Evolutionary conservation across 768 basidiomycete genomes (phyloP), one percentile per base, ranked within the genome.

Genomic region (Tulasnella sp.): DNA sequence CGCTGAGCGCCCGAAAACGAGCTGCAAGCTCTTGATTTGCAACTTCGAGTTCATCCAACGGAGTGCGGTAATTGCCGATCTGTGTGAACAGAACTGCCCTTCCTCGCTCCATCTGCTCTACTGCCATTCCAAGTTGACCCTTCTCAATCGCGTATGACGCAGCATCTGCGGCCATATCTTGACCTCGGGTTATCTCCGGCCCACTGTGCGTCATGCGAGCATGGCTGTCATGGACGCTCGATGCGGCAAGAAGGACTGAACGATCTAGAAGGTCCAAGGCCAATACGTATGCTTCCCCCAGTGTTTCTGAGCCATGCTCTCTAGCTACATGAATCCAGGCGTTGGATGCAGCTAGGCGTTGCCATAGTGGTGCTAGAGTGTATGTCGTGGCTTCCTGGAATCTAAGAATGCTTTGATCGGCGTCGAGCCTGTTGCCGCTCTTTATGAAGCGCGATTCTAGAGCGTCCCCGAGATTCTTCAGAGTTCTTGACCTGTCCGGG

Each of bases 381-480:
- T n/a, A n/a, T n/a, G n/a, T n/a, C n/a, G n/a, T n/a, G n/a, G n/a
- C n/a, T n/a, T n/a, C n/a, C n/a, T n/a, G n/a, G n/a, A n/a, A n/a
- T n/a, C n/a, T n/a, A n/a, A n/a, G n/a, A n/a, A n/a, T n/a, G n/a
- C n/a, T n/a, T n/a, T n/a, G n/a, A n/a, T n/a, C n/a, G n/a, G n/a
- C n/a, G n/a, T n/a, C n/a, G n/a, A n/a, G n/a, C n/a, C n/a, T n/a
- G n/a, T n/a, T n/a, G n/a, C n/a, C n/a, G n/a, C n/a, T n/a, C n/a
- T n/a, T n/a, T n/a, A n/a, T n/a, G 34, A 38, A 62, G 1, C 49
- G 59, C 12, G 34, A 53, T 12, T 25, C 15, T 5, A 21, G 15
- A 12, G 25, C n/a, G 4, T 41, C 30, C n/a, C 60, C 60, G 45
- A 62, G 60, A 41, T 50, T 61, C 19, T 29, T 49, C n/a, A 62